Evolutionary conservation across 257 asterid genomes (phyloP), one percentile per base, ranked within the genome.

Genomic region (Agastache rugosa): DNA sequence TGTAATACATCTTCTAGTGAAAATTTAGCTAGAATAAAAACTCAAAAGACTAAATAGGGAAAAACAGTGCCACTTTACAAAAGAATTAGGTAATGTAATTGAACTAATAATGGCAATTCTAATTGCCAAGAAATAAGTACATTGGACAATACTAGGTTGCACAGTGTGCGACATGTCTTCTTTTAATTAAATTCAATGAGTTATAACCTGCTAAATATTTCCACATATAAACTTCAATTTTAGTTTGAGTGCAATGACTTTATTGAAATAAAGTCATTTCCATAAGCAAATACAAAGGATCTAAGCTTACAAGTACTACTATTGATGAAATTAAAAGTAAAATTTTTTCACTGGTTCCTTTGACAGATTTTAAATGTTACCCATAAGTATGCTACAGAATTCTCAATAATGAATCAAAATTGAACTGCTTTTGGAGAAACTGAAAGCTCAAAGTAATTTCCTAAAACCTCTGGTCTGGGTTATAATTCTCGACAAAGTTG

Each of bases 1-100:
- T 66, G 63, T 61, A 70, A 72, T 73, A 71, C 70, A 81, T 72
- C 66, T 56, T 42, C 59, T 39, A 73, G 60, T 80, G 39, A 53
- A 72, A 72, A 17, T 41, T 27, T 74, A 73, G 77, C 54, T 56
- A 66, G 72, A 78, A 50, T 56, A 37, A 56, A 23, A 47, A 47
- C 65, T 73, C 67, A 31, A 31, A 31, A 20, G 60, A 12, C 39
- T 35, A 75, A 16, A 42, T 59, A 51, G 29, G 65, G 14, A 1
- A 37, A 25, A 54, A 47, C 19, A 56, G 53, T 50, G 44, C 39
- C 56, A 59, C 48, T 11, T 56, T 61, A 42, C 20, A 56, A 63
- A 51, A 48, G 31, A 5, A 59, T 44, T 66, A 53, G 44, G 23
- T 27, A 66, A 48, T 42, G 66, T 27, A 41, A 65, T 9, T n/a